Evolutionary conservation across 2,329 filamentous ascomycete species (phyloP).

Genomic region (Podosphaera fusca): DNA sequence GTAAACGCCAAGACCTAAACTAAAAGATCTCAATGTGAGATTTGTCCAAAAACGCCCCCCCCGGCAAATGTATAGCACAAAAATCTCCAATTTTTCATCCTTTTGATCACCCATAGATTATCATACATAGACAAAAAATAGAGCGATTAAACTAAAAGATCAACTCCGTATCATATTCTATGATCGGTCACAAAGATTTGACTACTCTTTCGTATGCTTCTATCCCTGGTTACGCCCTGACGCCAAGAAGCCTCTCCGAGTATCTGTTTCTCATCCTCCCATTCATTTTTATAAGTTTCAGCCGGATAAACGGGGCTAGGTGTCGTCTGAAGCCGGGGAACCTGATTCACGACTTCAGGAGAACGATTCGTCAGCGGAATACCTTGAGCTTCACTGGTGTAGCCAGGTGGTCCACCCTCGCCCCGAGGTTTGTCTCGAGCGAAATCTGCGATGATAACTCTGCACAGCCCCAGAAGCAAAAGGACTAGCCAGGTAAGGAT

Average conservation of each 20-base stretch:
- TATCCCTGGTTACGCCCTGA: conserved; percentile 7
- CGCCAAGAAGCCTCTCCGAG: conserved; percentile 4
- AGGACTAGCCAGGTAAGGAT: conserved; percentile 59
- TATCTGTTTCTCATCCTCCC: conserved; percentile 7
- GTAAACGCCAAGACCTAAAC: too few species aligned
- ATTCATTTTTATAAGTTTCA: conserved; percentile 3
- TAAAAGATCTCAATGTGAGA: too few species aligned
- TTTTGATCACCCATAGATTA: too few species aligned
- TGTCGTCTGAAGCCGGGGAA: conserved; percentile 10
- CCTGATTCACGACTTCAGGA: conserved; percentile 3
- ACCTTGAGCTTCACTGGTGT: conserved; percentile 8
- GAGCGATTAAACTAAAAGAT: too few species aligned
- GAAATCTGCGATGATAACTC: conserved; percentile 38
- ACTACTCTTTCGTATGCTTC: conserved; percentile 9
- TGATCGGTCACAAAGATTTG: conserved; percentile 10
- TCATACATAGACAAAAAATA: too few species aligned
- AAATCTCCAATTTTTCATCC: too few species aligned
- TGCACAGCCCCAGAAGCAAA: conserved; percentile 47
- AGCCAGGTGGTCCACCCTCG: conserved; percentile 27
- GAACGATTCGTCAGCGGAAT: conserved; percentile 3
- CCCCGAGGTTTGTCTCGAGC: conserved; percentile 34
- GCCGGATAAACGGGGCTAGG: conserved; percentile 5
- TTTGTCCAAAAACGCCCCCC: too few species aligned
- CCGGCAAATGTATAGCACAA: too few species aligned
- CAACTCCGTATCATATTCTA: conserved; percentile 2